Evolutionary conservation across 768 basidiomycete genomes (phyloP).

Genomic region (Paxillus involutus): DNA sequence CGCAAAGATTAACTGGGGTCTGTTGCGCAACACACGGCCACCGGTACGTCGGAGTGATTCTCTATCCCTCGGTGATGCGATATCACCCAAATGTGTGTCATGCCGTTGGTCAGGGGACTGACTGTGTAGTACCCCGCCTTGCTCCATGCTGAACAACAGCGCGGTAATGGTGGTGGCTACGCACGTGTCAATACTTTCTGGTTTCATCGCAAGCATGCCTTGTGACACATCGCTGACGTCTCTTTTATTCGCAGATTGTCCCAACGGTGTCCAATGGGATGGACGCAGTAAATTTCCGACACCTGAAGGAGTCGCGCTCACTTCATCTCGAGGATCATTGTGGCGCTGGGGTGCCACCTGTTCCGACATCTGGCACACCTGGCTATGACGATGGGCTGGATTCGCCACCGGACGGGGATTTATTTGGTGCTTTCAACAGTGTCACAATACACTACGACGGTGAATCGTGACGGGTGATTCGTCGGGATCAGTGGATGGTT

Average conservation of each 20-base stretch:
- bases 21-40: constrained; percentile 88
- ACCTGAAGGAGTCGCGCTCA: constrained; percentile 86
- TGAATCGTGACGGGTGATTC: constrained; percentile 39
- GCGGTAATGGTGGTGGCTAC: not conserved
- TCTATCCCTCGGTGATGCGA: not conserved
- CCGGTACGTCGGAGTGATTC: constrained; percentile 59
- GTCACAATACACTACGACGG: constrained; percentile 88
- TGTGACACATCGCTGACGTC: constrained; percentile 22
- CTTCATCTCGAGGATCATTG: constrained; percentile 81
- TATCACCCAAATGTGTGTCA: not conserved
- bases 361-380: constrained; percentile 35
- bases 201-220: constrained; percentile 6
- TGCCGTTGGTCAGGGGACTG: not conserved
- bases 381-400: constrained; percentile 46
- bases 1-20: constrained; percentile 92
- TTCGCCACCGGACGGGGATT: constrained; percentile 51
- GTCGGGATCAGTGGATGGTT: not conserved
- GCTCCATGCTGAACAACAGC: not conserved
- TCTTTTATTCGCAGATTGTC: constrained; percentile 60
- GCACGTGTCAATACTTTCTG: constrained; percentile 12
- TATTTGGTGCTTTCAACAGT: constrained; percentile 87
- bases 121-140: not conserved
- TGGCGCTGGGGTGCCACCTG: constrained; percentile 30
- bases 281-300: constrained; percentile 89
- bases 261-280: constrained; percentile 71